Evolutionary conservation across 2,329 filamentous ascomycete species (phyloP).

Genomic region (Boeremia exigua): DNA sequence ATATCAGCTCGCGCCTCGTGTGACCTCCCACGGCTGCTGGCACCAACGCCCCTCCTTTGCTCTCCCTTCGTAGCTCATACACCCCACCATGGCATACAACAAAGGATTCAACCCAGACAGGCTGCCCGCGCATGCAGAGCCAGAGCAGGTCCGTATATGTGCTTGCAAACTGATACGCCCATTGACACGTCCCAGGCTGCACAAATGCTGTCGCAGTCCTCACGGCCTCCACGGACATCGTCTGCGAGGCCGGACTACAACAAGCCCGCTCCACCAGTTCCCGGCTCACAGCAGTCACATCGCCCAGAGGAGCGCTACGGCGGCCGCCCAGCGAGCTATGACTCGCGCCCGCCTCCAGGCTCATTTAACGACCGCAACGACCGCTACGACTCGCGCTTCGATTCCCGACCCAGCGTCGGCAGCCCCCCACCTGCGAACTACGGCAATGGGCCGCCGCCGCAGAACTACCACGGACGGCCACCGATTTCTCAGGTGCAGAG

Average conservation of each 20-base stretch:
- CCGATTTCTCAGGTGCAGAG: slow-evolving; percentile 54
- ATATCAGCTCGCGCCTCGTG: slow-evolving; percentile 8
- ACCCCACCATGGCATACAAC: slow-evolving; percentile 83
- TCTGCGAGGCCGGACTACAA: slow-evolving; percentile 50
- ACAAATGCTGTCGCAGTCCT: slow-evolving; percentile 45
- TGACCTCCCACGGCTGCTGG: background rate
- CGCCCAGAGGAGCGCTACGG: slow-evolving; percentile 48
- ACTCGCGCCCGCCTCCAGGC: slow-evolving; percentile 45
- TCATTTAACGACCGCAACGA: slow-evolving; percentile 46
- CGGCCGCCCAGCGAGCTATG: slow-evolving; percentile 35
- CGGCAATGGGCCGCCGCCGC: slow-evolving; percentile 61
- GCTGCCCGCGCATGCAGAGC: slow-evolving; percentile 86
- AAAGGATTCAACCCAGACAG: slow-evolving; percentile 91
- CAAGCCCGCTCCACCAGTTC: slow-evolving; percentile 51
- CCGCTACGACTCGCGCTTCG: slow-evolving; percentile 37
- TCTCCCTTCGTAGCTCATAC: slow-evolving; percentile 1
- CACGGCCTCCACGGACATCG: slow-evolving; percentile 44
- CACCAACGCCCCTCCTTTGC: slow-evolving; percentile 1
- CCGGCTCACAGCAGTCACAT: slow-evolving; percentile 38
- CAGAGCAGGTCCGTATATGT: slow-evolving; percentile 65
- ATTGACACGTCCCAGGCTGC: slow-evolving; percentile 46
- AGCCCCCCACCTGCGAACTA: slow-evolving; percentile 58
- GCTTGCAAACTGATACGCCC: background rate
- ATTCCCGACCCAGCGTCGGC: slow-evolving; percentile 44
- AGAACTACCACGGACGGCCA: slow-evolving; percentile 70